Evolutionary conservation across 2,329 filamentous ascomycete genomes (phyloP), one percentile per base, ranked within the genome.

Genomic region (Colletotrichum ledebouriae): DNA sequence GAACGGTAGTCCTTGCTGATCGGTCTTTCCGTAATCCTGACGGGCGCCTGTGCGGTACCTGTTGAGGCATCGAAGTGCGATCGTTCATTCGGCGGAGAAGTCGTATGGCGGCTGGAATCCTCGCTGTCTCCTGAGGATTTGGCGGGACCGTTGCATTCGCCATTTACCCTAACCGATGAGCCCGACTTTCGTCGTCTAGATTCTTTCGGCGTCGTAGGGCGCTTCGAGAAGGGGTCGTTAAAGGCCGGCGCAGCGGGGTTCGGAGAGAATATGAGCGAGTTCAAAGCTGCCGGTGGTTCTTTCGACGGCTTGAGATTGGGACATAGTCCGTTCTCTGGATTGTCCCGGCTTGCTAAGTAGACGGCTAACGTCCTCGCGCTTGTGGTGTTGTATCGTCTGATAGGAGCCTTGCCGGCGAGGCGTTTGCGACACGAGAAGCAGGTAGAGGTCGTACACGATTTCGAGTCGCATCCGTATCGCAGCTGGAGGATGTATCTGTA

Each of bases 301-400:
- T 80, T 81, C 1, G 82, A 78, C 5, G 79, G 76, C 52, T 79
- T 78, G 15, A 88, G 76, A 22, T 81, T 76, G 1, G 84, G 84
- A 57, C 94, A 97, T 0, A 97, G 81, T 3, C 87, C 88, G 66
- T 81, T 84, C 70, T 93, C 89, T 0, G 94, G 89, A 71, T 96
- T 89, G 73, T 94, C 92, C 75, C 94, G 90, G 74, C 91, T 92
- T 10, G 94, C 93, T 58, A 97, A 85, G 74, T 92, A 93, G 63
- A 93, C 87, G 12, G 94, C 94, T 37, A 97, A 80, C 1, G 92
- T 93, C 73, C 93, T 88, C 9, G 94, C 94, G 74, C 93, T 97
- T 52, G 94, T 89, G 22, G 91, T 86, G 65, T 91, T 97, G 74
- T 94, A 96, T 74, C 91, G 87, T 69, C 93, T 90, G 73, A 94